phyloP scores from a whole-genome alignment of 1,284 basidiomycete genomes.

The Ustilago crameri region DNA sequence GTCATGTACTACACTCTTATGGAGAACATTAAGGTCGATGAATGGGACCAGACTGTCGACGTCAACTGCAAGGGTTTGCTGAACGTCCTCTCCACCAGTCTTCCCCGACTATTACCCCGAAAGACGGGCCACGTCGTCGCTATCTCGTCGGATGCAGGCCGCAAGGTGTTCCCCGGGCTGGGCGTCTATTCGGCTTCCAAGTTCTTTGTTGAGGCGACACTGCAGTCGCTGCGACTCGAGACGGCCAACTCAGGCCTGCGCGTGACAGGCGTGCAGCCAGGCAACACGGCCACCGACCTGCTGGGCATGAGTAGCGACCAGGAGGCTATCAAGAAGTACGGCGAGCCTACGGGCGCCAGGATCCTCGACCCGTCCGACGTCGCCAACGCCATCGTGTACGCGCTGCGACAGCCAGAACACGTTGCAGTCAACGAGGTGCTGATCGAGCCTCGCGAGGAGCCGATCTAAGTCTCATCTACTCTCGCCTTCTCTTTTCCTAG shows the following conservation, averaged over 20 bases:
- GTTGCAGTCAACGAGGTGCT: constrained; percentile 65
- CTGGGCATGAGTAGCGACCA: constrained; percentile 63
- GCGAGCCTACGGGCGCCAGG: constrained; percentile 63
- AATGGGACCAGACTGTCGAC: constrained; percentile 67
- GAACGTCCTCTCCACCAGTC: constrained; percentile 53
- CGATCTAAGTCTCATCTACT: constrained; percentile 32
- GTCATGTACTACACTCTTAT: constrained; percentile 68
- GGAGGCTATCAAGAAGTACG: constrained; percentile 65
- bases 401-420: constrained; percentile 60
- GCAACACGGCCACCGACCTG: constrained; percentile 64
- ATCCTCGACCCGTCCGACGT: constrained; percentile 63
- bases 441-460: constrained; percentile 57
- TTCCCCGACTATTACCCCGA: constrained; percentile 56
- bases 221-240: constrained; percentile 64
- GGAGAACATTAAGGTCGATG: constrained; percentile 58
- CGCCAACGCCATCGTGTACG: constrained; percentile 63
- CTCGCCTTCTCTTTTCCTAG: neutral
- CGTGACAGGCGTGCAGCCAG: constrained; percentile 64
- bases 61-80: constrained; percentile 67
- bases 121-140: constrained; percentile 63
- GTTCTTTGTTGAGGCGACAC: constrained; percentile 66
- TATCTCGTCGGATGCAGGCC: constrained; percentile 66
- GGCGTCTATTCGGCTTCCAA: constrained; percentile 67
- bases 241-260: constrained; percentile 61
- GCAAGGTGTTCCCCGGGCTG: constrained; percentile 65